Conservation (phyloP, 192 early-diverging fungal genomes). For the Coemansia sp. region DNA sequence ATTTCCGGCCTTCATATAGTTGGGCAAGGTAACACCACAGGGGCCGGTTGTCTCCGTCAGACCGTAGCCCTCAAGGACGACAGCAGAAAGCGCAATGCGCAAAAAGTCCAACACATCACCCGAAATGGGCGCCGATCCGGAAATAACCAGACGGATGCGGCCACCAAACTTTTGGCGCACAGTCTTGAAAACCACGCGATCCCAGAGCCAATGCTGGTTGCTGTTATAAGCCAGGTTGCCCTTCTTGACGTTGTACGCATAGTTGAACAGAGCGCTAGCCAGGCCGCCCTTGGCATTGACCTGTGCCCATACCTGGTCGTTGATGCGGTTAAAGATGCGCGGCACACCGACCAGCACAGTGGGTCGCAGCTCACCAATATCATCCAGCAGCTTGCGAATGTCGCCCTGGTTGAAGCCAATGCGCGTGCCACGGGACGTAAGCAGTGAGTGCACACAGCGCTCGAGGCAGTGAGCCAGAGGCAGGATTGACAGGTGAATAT, state of each 20-base stretch:
- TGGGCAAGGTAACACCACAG: constrained; percentile 56
- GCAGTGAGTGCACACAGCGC: constrained; percentile 68
- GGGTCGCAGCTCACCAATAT: constrained; percentile 70
- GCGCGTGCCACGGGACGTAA: constrained; percentile 58
- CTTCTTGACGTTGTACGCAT: constrained; percentile 71
- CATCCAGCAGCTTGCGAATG: constrained; percentile 65
- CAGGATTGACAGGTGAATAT: constrained; percentile 71
- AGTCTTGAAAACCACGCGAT: constrained; percentile 78
- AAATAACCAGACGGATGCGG: constrained; percentile 71
- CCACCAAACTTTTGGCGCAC: constrained; percentile 86
- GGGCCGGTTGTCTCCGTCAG: constrained; percentile 76
- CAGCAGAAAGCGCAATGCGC: constrained; percentile 65
- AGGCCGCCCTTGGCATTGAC: constrained; percentile 82
- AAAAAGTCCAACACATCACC: constrained; percentile 84
- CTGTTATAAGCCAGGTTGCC: constrained; percentile 50
- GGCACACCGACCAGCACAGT: constrained; percentile 77
- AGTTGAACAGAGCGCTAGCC: constrained; percentile 67
- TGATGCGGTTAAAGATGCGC: constrained; percentile 84
- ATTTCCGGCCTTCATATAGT: constrained; percentile 55
- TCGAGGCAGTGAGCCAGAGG: constrained; percentile 89
- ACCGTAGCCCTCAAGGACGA: constrained; percentile 80
- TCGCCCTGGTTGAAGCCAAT: constrained; percentile 58
- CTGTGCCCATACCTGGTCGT: constrained; percentile 81
- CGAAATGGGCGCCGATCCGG: constrained; percentile 88
- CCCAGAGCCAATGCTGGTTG: constrained; percentile 57